phyloP scores from a whole-genome alignment of 2,329 filamentous ascomycete species.

The Lasiodiplodia gonubiensis region DNA sequence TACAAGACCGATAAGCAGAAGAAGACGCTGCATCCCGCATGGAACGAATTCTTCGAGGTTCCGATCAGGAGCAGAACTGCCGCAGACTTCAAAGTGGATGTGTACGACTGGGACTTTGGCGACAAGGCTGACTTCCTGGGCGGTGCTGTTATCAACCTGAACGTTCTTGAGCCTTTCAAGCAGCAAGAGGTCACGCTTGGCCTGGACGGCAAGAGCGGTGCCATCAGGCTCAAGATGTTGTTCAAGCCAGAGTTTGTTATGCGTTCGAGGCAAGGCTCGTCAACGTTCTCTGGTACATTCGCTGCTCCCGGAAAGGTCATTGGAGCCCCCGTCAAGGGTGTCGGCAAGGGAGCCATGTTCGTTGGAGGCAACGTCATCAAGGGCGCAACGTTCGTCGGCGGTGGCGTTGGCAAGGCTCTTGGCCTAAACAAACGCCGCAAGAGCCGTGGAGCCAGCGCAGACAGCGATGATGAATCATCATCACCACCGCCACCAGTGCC shows the following conservation, averaged over 20 bases:
- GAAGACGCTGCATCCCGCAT: slow-evolving; percentile 91
- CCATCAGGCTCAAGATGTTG: slow-evolving; percentile 79
- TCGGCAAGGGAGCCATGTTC: slow-evolving; percentile 73
- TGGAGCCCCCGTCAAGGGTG: slow-evolving; percentile 92
- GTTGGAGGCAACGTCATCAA: slow-evolving; percentile 83
- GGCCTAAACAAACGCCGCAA: slow-evolving; percentile 60
- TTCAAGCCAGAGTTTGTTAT: slow-evolving; percentile 94
- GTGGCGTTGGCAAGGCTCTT: slow-evolving; percentile 68
- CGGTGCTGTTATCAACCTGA: slow-evolving; percentile 74
- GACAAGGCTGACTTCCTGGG: slow-evolving; percentile 94
- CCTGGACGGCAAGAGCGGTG: slow-evolving; percentile 88
- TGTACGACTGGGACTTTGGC: slow-evolving; percentile 97
- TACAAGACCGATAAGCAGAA: slow-evolving; percentile 96
- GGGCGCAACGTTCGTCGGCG: slow-evolving; percentile 87
- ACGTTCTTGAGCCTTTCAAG: slow-evolving; percentile 82
- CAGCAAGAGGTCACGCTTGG: slow-evolving; percentile 74
- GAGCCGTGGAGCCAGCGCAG: slow-evolving; percentile 55
- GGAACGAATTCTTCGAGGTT: slow-evolving; percentile 96
- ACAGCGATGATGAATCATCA: slow-evolving; percentile 52
- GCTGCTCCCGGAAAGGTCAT: slow-evolving; percentile 86
- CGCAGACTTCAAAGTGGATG: slow-evolving; percentile 79
- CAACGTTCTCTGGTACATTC: slow-evolving; percentile 92
- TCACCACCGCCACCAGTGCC: slow-evolving; percentile 27
- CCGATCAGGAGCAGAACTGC: slow-evolving; percentile 81
- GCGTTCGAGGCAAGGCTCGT: slow-evolving; percentile 83